Conservation (phyloP, 306 rosid genomes). For the Lathyrus aphaca region DNA sequence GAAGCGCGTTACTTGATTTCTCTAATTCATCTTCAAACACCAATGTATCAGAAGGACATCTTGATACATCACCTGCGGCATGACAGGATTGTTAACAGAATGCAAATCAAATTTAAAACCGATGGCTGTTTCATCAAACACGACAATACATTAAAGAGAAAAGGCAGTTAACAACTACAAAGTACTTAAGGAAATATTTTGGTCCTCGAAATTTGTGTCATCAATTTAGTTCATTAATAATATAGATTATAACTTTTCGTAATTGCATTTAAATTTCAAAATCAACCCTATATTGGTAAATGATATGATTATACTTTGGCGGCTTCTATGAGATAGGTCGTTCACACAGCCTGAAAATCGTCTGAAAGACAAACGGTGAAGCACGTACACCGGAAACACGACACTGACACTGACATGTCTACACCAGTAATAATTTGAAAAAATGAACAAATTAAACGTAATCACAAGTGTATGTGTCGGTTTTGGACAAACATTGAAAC, state of each 20-base stretch:
- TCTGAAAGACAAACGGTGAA: not conserved
- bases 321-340: not conserved
- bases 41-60: conserved; percentile 68
- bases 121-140: not conserved
- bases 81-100: not conserved
- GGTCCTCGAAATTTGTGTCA: not conserved
- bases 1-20: conserved; percentile 98
- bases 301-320: conserved; percentile 15
- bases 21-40: conserved; percentile 89
- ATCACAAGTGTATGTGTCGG: too few relatives aligned
- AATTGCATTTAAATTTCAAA: not conserved
- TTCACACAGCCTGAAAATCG: not conserved
- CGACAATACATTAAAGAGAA: not conserved
- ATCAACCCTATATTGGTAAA: conserved; percentile 16
- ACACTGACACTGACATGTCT: too few relatives aligned
- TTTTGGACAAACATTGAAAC: too few relatives aligned
- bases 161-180: not conserved
- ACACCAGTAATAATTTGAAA: too few relatives aligned
- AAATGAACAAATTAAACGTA: too few relatives aligned
- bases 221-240: not conserved
- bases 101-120: conserved; percentile 27
- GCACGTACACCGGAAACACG: too few relatives aligned
- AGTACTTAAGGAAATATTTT: not conserved
- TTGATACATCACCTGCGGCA: conserved; percentile 72
- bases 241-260: not conserved